Conservation (phyloP, 305 asterid species). For the Fraxinus sp. region DNA sequence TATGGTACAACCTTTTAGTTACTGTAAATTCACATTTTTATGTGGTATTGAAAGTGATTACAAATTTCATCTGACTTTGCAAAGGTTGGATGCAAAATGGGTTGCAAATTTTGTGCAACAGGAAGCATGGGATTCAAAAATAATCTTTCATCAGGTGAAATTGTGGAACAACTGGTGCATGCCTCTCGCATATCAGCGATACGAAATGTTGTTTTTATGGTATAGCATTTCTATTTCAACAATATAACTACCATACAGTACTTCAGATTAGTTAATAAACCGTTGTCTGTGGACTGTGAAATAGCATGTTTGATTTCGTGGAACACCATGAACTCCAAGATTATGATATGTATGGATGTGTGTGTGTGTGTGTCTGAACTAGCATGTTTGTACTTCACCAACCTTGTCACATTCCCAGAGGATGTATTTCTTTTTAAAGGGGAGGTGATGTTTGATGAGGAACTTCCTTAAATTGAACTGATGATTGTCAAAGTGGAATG, state of each 20-base stretch:
- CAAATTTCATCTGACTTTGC: conserved; percentile 10
- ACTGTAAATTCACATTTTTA: neutral
- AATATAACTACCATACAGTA: neutral
- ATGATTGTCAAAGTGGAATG: neutral
- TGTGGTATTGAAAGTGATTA: neutral
- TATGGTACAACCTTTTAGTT: neutral
- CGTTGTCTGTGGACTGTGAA: neutral
- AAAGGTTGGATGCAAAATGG: conserved; percentile 99
- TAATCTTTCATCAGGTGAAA: conserved; percentile 86
- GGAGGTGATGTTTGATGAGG: neutral
- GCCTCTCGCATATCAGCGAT: conserved; percentile 79
- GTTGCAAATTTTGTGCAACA: conserved; percentile 93
- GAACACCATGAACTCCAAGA: neutral
- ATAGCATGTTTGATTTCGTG: neutral
- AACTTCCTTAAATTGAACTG: neutral
- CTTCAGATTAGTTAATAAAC: neutral
- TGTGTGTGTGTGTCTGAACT: neutral
- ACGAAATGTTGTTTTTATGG: conserved; percentile 95
- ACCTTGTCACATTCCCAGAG: neutral
- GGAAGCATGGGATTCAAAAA: conserved; percentile 96
- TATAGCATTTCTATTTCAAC: conserved; percentile 28
- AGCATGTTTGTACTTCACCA: neutral
- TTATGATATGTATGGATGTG: neutral
- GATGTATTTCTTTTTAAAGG: neutral
- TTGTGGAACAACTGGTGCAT: conserved; percentile 86